Evolutionary conservation across 73 alveolate species (phyloP).

Genomic region (Uronychia binucleata): DNA sequence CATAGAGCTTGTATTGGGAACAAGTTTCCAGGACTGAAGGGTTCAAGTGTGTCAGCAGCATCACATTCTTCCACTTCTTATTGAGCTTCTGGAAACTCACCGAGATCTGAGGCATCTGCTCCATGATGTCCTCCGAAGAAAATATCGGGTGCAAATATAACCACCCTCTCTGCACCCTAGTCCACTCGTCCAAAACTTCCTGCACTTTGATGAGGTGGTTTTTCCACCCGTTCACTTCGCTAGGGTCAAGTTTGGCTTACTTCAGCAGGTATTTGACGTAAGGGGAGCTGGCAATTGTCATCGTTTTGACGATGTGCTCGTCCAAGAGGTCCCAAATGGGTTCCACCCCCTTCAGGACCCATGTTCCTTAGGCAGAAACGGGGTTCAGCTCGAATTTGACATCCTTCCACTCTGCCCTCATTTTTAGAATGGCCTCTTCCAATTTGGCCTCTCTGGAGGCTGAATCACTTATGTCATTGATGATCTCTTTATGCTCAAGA

Average conservation of each 20-base stretch:
- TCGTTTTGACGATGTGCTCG: conserved; percentile 89
- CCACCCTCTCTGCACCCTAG: conserved; percentile 86
- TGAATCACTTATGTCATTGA: conserved; percentile 85
- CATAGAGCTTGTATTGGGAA: conserved; percentile 81
- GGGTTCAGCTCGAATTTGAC: conserved; percentile 81
- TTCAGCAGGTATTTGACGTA: conserved; percentile 81
- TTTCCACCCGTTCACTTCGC: conserved; percentile 85
- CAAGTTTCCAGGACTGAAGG: conserved; percentile 91
- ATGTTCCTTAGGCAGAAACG: conserved; percentile 85
- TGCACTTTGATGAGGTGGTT: conserved; percentile 81
- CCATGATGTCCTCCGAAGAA: conserved; percentile 85
- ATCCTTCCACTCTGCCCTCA: conserved; percentile 91
- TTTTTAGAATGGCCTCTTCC: conserved; percentile 83
- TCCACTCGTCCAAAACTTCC: conserved; percentile 96
- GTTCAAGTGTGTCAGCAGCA: conserved; percentile 78
- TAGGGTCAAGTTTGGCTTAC: neutral
- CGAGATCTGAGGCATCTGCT: conserved; percentile 87
- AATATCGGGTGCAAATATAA: conserved; percentile 89
- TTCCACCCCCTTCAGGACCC: conserved; percentile 86
- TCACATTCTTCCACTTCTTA: conserved; percentile 88
- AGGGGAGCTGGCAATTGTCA: conserved; percentile 89
- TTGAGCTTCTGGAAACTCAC: conserved; percentile 89
- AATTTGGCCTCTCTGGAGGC: conserved; percentile 91
- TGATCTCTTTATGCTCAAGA: conserved; percentile 82
- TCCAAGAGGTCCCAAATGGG: conserved; percentile 92